These are phyloP conservation scores for Crithidia thermophila DNA, from an alignment of 208 protist genomes.

Conservation along the genomic window DNA sequence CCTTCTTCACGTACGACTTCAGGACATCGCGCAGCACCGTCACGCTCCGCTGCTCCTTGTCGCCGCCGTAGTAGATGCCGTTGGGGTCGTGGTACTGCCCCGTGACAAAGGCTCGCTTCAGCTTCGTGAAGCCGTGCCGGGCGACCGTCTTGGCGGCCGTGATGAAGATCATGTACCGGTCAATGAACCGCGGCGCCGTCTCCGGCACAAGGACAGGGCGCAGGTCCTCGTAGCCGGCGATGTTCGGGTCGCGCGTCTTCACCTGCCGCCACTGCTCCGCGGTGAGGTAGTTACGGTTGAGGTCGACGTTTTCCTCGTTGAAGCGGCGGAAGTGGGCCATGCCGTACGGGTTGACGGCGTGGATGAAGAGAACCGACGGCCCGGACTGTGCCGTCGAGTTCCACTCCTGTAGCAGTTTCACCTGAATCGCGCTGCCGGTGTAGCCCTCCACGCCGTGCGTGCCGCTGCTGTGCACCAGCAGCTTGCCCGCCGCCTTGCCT, in stretches of 20 bases:
- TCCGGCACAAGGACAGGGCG: constrained; percentile 31
- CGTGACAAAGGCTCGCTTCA: constrained; percentile 62
- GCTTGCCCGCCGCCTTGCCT: constrained; percentile 44
- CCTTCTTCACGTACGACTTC: constrained; percentile 30
- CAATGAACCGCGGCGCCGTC: constrained; percentile 59
- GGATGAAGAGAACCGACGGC: constrained; percentile 83
- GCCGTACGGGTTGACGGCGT: constrained; percentile 88
- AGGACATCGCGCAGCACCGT: constrained; percentile 56
- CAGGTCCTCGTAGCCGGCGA: constrained; percentile 54
- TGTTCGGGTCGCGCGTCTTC: constrained; percentile 40
- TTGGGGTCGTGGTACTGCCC: constrained; percentile 78
- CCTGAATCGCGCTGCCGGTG: constrained; percentile 83
- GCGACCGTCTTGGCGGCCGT: constrained; percentile 29
- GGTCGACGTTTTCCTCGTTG: constrained; percentile 90
- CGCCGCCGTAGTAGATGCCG: constrained; percentile 77
- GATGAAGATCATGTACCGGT: constrained; percentile 72
- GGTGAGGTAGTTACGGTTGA: constrained; percentile 83
- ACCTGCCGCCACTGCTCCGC: constrained; percentile 55
- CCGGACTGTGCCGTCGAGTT: constrained; percentile 48
- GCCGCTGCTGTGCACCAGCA: constrained; percentile 82
- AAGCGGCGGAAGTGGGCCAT: constrained; percentile 77
- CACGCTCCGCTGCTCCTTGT: constrained; percentile 64
- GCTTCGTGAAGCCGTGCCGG: constrained; percentile 35
- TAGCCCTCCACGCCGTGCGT: constrained; percentile 87
- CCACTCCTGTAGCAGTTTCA: constrained; percentile 69